Evolutionary conservation across 352 stramenopile genomes (phyloP), one percentile per base, ranked within the genome.

Genomic region (Phytopythium helicoides): DNA sequence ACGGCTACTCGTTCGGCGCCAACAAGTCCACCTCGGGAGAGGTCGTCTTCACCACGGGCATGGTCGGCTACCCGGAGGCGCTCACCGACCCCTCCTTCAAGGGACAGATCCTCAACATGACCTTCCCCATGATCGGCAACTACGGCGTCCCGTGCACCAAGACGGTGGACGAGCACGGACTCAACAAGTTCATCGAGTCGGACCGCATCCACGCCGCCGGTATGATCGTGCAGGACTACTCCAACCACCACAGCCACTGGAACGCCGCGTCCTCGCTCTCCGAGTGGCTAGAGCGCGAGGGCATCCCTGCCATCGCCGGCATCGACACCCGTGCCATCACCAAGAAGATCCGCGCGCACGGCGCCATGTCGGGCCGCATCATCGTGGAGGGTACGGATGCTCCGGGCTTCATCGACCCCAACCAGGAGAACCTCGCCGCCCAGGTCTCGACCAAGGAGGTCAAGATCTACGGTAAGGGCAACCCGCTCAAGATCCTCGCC

Each of bases 1-100:
- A 64, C 6, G 86, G 89, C n/a, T 87, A 90, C 64, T 98, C 86
- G 64, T 99, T 99, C 73, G 97, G 97, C 48, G 92, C 94, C 15
- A 56, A 87, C 19, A 82, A 74, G 44, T 82, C 76, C 52, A 86
- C 96, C 62, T 87, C 84, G n/a, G 97, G 97, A 40, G 96, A 99
- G 79, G 94, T 99, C 58, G 97, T 99, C 12, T 99, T 99, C 70
- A 98, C 96, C 57, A 99, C 97, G 31, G 95, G 95, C 55, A 99
- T 99, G 96, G 96, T 99, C 42, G 97, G 97, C 54, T 99, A 99
- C 83, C 93, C 96, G 14, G 97, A 99, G 73, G 92, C 90, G 35
- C 82, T 99, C 54, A 98, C 96, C 15, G 97, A 99, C 81, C 97
- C 97, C 62, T 99, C 95, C 42, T 99, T 98, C 76, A 77, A 87